Base-by-base conservation (phyloP, 2,329 filamentous ascomycete genomes). In the Scleromitrula shiraiana region DNA sequence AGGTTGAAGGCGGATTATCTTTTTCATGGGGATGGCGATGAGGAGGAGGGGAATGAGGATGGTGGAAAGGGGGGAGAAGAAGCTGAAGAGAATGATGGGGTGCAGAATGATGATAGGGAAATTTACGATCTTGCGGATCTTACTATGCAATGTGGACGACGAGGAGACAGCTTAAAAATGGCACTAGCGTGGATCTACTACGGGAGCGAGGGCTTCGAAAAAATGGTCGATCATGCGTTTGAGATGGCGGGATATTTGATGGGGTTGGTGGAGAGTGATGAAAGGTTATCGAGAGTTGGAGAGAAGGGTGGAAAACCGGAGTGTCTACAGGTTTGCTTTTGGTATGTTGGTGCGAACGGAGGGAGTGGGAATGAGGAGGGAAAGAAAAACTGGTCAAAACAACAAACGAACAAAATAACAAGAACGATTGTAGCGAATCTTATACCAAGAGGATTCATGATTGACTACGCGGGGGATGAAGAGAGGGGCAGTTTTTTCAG, bases 311-410 rank as follows among this genome's bases (percentile, higher is more conserved):
- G 74, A 78, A 48, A 83, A 85, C 83, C 90, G 39, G 87, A 88
- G 0, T 97, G 91, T 67, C 70, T 95, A 63, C 93, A 97, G 68
- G 85, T 97, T 19, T 96, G 91, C 71, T 97, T 97, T 66, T 95
- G 95, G 65, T 89, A 86, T 60, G 80, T 83, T 2, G 35, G 20
- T 12, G 35, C 8, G 6, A 29, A 29, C n/a, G 32, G n/a, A 14
- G 17, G n/a, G 6, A 35, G n/a, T n/a, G 32, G 32, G 7, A 15
- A 35, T n/a, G 32, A 35, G 0, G 78, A 78, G 0, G 70, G 78
- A 81, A 2, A 59, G n/a, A n/a, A n/a, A n/a, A n/a, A n/a, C n/a
- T n/a, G n/a, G n/a, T n/a, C n/a, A n/a, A n/a, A 2, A 57, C 50
- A 49, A 68, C 56, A 52, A 65, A 56, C 55, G 64, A 53, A 48